Conservation (phyloP, 148 eudicot genomes). For the Fallopia convolvulus region DNA sequence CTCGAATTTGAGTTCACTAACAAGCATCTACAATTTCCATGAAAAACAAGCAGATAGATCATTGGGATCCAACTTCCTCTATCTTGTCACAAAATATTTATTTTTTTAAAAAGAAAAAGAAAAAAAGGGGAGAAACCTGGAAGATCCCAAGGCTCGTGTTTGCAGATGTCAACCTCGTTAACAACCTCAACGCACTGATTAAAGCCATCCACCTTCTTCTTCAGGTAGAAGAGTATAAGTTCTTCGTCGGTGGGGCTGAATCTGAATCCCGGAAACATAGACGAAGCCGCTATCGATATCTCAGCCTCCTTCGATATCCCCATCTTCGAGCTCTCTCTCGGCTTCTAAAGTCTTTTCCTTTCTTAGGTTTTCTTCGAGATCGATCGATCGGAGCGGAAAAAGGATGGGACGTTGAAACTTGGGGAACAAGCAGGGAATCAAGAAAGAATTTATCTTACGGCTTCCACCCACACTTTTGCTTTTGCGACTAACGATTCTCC, state of each 20-base stretch:
- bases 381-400: background rate
- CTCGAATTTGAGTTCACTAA: no score
- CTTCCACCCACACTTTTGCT: background rate
- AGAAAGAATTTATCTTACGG: background rate
- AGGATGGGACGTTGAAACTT: background rate
- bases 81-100: no score
- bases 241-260: slow-evolving; percentile 84
- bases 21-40: background rate
- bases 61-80: no score
- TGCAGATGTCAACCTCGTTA: slow-evolving; percentile 65
- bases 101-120: background rate
- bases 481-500: background rate
- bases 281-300: slow-evolving; percentile 51
- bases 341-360: no score
- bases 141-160: slow-evolving; percentile 81
- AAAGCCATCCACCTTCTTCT: slow-evolving; percentile 53
- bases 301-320: slow-evolving; percentile 36
- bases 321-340: background rate
- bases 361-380: background rate
- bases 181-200: slow-evolving; percentile 54
- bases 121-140: slow-evolving; percentile 41
- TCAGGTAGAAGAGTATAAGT: slow-evolving; percentile 51
- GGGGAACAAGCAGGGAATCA: slow-evolving; percentile 8
- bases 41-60: no score
- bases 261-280: slow-evolving; percentile 69